Base-by-base conservation (phyloP, 192 early-diverging fungal species). In the Geranomyces michiganensis region DNA sequence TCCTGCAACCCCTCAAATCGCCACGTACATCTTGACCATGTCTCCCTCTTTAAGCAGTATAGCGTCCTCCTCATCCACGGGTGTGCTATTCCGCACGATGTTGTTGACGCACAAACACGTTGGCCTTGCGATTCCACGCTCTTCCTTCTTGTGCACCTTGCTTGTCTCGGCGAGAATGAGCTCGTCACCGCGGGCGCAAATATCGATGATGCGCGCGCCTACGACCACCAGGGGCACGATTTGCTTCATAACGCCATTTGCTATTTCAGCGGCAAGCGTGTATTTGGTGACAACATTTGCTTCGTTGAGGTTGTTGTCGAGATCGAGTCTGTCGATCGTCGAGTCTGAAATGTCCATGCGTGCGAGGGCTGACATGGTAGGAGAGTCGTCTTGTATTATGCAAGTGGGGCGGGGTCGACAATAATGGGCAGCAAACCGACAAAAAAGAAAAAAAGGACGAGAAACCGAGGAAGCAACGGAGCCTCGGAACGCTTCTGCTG, bases 251-350 rank as follows among this genome's bases (percentile, higher is more conserved):
- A 75, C 78, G 22, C 64, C 83, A 81, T 96, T 94, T 74, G 93
- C 84, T 70, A 96, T 92, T 22, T 92, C 90, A 48, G 94, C 94
- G 31, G 94, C 93, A 46, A 90, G 88, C 85, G 92, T 91, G 90
- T 96, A 98, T 84, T 96, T 96, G 71, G 86, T 91, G 72, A 96
- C 82, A 30, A 95, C 92, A 70, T 81, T 82, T 32, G 84, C 75
- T 82, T 93, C 88, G 62, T 84, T 82, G 62, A 94, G 86, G 68
- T 84, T 85, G 76, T 78, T 85, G 76, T 78, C 90, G 32, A 78
- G 46, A 61, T 77, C 78, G 4, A 79, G 41, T 15, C 66, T 62
- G 5, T 69, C 73, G 26, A 30, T 22, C 9, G 56, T 27, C 6
- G 58, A 22, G 15, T 36, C 3, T n/a, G 55, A 30, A 8, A 73